Percentiles rank a stretch among this genome's conserved stretches.
phyloP scores from a whole-genome alignment of 2,329 filamentous ascomycete genomes.

The Leptosphaerulina australis region DNA sequence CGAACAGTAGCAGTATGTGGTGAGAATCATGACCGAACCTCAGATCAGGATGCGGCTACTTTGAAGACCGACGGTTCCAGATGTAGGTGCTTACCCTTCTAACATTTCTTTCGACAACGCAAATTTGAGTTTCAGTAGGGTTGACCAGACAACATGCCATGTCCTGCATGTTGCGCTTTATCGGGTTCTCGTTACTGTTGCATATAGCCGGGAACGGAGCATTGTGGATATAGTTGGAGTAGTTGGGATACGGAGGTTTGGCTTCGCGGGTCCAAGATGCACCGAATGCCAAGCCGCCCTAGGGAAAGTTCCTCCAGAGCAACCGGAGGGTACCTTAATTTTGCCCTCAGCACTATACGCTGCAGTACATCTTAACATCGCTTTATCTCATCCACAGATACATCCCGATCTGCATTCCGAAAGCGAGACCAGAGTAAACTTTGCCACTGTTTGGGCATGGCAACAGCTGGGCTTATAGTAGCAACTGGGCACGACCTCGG shows the following conservation, averaged over 20 bases:
- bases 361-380: neutral
- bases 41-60: conserved; percentile 6
- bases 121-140: neutral
- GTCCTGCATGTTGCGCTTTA: neutral
- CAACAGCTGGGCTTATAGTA: no score
- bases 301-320: no score
- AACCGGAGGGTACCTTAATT: no score
- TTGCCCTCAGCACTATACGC: no score
- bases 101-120: neutral
- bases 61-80: neutral
- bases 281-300: neutral
- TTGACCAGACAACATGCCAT: neutral
- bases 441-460: no score
- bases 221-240: no score
- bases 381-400: no score
- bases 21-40: neutral
- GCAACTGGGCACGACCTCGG: no score
- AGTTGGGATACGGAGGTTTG: neutral
- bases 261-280: neutral
- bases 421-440: no score
- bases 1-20: conserved; percentile 1
- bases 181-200: neutral
- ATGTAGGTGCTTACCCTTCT: neutral
- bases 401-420: no score
- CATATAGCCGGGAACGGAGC: no score